A percentile compares a stretch with the other conserved stretches of the same genome.
These are phyloP conservation scores for Clarireedia monteithiana DNA, from an alignment of 2,329 filamentous ascomycete species.

Conservation along the genomic window DNA sequence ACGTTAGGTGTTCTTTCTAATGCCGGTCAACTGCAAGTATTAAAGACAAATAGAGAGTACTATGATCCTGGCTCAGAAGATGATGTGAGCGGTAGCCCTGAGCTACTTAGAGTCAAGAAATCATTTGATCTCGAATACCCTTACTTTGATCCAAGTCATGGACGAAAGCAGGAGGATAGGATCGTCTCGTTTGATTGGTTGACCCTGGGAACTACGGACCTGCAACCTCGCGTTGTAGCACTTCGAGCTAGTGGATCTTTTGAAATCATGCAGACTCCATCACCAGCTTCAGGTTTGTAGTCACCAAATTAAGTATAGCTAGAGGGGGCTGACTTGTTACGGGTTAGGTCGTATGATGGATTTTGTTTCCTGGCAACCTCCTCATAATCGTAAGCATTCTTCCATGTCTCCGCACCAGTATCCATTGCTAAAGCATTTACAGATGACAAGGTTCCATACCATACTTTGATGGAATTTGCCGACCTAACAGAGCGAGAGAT, in stretches of 20 bases:
- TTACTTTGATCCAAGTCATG: conserved; percentile 40
- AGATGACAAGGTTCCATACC: conserved; percentile 44
- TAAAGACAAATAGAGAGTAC: conserved; percentile 50
- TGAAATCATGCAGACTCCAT: conserved; percentile 54
- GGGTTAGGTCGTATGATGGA: conserved; percentile 43
- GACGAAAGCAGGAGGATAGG: conserved; percentile 42
- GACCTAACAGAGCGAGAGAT: conserved; percentile 45
- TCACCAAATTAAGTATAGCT: neutral
- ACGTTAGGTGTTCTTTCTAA: conserved; percentile 54
- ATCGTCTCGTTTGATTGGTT: conserved; percentile 65
- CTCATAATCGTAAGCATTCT: conserved; percentile 37
- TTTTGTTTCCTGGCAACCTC: conserved; percentile 52
- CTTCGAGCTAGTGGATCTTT: conserved; percentile 53
- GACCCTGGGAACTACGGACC: conserved; percentile 45
- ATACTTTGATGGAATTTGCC: conserved; percentile 47
- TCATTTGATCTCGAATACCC: conserved; percentile 56
- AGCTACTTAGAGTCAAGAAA: conserved; percentile 50
- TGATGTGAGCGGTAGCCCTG: conserved; percentile 44
- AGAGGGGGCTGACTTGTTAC: neutral
- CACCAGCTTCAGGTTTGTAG: conserved; percentile 40
- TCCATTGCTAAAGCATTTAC: conserved; percentile 8
- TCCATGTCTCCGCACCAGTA: neutral
- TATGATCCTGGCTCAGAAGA: conserved; percentile 35
- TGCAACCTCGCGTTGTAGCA: conserved; percentile 51
- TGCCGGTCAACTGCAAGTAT: conserved; percentile 54